These are phyloP conservation scores for Oxytropis ochrocephala DNA, from an alignment of 306 rosid species.

Conservation along the genomic window DNA sequence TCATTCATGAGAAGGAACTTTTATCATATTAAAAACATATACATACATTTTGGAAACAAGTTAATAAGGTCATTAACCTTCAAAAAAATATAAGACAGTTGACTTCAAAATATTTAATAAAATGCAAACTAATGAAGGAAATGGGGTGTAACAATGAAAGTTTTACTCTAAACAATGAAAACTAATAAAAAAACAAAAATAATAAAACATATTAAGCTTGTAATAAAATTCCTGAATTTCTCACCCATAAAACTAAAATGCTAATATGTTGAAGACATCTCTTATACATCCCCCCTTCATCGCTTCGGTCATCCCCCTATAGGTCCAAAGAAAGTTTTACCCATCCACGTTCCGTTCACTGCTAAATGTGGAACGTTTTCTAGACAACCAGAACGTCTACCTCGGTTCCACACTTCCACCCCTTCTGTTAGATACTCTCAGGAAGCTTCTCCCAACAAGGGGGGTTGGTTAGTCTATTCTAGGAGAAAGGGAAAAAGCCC, in stretches of 20 bases:
- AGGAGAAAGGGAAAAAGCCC: no score
- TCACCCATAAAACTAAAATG: not conserved
- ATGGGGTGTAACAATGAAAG: not conserved
- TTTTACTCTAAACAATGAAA: not conserved
- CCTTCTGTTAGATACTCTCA: no score
- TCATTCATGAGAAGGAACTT: conserved; percentile 12
- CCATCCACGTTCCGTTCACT: not conserved
- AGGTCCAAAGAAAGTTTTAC: not conserved
- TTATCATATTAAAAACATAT: not conserved
- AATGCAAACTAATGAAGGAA: conserved; percentile 8
- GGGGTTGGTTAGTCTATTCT: no score
- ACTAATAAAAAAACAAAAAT: not conserved
- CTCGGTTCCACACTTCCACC: not conserved
- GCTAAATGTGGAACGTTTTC: not conserved
- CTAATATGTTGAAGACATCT: not conserved
- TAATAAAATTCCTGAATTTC: not conserved
- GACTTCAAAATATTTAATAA: conserved; percentile 4
- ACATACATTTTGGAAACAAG: not conserved
- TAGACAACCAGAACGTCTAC: not conserved
- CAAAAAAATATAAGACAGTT: not conserved
- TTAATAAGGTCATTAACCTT: not conserved
- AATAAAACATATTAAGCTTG: not conserved
- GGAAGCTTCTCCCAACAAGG: no score
- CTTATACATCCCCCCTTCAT: not conserved
- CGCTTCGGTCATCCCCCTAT: not conserved